Conservation (phyloP, 345 rosid genomes). For the Populus davidiana region DNA sequence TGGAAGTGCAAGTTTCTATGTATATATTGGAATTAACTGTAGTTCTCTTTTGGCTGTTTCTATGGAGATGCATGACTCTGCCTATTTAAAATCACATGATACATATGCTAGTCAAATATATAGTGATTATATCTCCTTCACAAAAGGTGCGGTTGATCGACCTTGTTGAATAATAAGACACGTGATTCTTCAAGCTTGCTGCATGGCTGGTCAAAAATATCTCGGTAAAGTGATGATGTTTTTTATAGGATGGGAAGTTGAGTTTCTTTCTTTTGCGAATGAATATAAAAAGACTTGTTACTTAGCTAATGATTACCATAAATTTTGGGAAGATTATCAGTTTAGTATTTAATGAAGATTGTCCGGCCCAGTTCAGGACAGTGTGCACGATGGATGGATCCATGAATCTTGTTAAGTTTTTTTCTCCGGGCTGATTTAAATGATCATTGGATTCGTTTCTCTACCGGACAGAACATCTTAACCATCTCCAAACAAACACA, state of each 20-base stretch:
- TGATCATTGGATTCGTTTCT: background rate
- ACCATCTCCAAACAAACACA: background rate
- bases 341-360: too few relatives aligned
- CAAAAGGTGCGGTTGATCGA: background rate
- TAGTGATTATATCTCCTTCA: background rate
- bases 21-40: background rate
- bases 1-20: too few relatives aligned
- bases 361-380: too few relatives aligned
- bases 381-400: background rate
- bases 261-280: background rate
- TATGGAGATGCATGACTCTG: too few relatives aligned
- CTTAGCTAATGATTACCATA: background rate
- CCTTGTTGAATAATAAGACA: background rate
- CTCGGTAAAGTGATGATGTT: background rate
- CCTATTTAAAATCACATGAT: background rate
- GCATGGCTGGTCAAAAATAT: background rate
- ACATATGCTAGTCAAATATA: conserved; percentile 2
- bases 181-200: background rate
- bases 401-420: background rate
- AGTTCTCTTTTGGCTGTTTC: background rate
- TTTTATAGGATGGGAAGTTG: background rate
- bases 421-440: background rate
- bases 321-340: too few relatives aligned
- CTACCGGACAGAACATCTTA: background rate
- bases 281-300: background rate